phyloP scores from a whole-genome alignment of 106 monocot species.

The Platanthera guangdongensis region DNA sequence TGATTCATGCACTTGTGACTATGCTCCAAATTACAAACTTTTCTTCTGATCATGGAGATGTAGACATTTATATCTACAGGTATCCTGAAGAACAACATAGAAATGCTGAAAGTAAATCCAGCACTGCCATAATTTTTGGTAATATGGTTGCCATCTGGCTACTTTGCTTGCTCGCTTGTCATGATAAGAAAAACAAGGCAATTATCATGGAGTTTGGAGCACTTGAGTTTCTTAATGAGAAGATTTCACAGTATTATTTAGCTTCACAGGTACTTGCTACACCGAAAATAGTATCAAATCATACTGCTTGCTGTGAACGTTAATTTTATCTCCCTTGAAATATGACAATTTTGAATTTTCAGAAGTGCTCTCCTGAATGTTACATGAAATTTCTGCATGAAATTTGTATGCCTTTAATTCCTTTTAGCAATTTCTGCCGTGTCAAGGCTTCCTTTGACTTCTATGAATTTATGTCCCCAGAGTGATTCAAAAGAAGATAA shows the following conservation, averaged over 20 bases:
- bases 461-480: slow-evolving; percentile 24
- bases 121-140: slow-evolving; percentile 52
- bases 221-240: slow-evolving; percentile 65
- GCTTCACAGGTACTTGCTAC: slow-evolving; percentile 48
- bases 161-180: slow-evolving; percentile 67
- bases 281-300: background rate
- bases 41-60: slow-evolving; percentile 16
- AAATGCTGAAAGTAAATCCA: slow-evolving; percentile 30
- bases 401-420: background rate
- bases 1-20: slow-evolving; percentile 63
- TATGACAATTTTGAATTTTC: background rate
- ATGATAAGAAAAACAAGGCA: slow-evolving; percentile 42
- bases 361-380: background rate
- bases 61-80: slow-evolving; percentile 58
- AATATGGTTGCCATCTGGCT: slow-evolving; percentile 67
- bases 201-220: slow-evolving; percentile 68
- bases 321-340: background rate
- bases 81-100: slow-evolving; percentile 19
- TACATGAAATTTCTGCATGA: background rate
- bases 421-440: background rate
- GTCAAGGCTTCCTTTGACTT: background rate
- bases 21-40: slow-evolving; percentile 45
- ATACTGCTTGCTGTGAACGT: background rate
- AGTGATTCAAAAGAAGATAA: slow-evolving; percentile 71
- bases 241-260: slow-evolving; percentile 66